Base-by-base conservation (phyloP, 2,329 filamentous ascomycete genomes). In the Pyrenophora seminiperda region DNA sequence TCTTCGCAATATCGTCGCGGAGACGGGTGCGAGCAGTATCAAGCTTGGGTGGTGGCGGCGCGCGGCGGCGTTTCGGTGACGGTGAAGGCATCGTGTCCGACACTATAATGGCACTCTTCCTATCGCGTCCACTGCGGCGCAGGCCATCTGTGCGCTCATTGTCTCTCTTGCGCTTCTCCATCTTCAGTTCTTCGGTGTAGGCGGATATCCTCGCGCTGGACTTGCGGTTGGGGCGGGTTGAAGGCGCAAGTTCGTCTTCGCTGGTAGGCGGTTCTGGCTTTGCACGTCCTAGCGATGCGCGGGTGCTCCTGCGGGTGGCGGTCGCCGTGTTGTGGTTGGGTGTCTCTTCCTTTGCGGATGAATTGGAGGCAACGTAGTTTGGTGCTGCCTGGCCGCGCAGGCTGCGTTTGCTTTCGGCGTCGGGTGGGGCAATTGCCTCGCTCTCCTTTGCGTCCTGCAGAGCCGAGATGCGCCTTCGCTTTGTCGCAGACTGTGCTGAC, bases 1-100 rank as follows among this genome's bases (percentile, higher is more conserved):
- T 59, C 11, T 63, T 61, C 1, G 70, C 70, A 40, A 79, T 79
- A 5, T 75, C 75, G 4, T 72, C 66, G 19, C 76, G 72, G 9
- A 78, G 66, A 7, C 68, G 66, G 14, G 54, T 63, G 2, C 77
- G 74, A n/a, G 73, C 70, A 2, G 76, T 76, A 24, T 74, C 66
- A 5, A 62, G 58, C 47, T 68, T 73, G 2, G 44, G 58, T 0
- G 58, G 52, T 22, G 46, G 58, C 4, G 40, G 46, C 10, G 50
- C 31, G 27, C 55, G 60, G 9, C 47, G 56, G 20, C 41, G 52
- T 3, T 50, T 31, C 7, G 59, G 33, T 18, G 47, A 44, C 7
- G 53, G 53, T 5, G 59, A 46, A 2, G 50, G 49, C 17, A 62
- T 18, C 3, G 67, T 73, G 39, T 73, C 68, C 0, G 70, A 73